These are phyloP conservation scores for Podaxis sp. DNA, from an alignment of 768 basidiomycete genomes.

Conservation along the genomic window DNA sequence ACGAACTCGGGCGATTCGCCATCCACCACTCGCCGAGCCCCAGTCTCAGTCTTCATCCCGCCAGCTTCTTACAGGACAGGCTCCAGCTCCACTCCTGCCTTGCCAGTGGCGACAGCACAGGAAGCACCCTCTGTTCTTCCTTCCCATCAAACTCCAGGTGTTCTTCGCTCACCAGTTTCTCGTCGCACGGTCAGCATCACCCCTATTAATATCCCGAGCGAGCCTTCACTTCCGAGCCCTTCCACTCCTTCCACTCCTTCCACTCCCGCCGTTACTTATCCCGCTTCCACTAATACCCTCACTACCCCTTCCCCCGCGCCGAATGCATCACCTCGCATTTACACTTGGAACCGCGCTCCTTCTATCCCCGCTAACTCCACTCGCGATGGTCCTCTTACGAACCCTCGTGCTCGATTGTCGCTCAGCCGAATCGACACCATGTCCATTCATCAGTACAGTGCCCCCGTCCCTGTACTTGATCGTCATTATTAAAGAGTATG, in stretches of 20 bases:
- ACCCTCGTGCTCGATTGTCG: conserved; percentile 55
- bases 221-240: conserved; percentile 26
- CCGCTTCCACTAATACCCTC: conserved; percentile 20
- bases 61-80: conserved; percentile 16
- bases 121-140: background rate
- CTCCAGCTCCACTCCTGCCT: conserved; percentile 22
- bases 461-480: conserved; percentile 38
- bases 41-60: conserved; percentile 17
- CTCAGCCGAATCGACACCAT: conserved; percentile 43
- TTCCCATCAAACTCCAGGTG: conserved; percentile 8
- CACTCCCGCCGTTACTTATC: conserved; percentile 21
- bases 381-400: conserved; percentile 48
- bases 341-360: conserved; percentile 42
- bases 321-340: conserved; percentile 51
- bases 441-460: conserved; percentile 8
- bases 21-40: background rate
- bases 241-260: conserved; percentile 22
- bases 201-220: conserved; percentile 29
- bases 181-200: conserved; percentile 30
- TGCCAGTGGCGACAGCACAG: conserved; percentile 14
- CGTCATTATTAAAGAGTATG: conserved; percentile 14
- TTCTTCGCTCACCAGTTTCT: conserved; percentile 20
- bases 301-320: conserved; percentile 52
- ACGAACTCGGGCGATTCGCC: conserved; percentile 11
- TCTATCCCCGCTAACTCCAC: conserved; percentile 30